Percentiles rank a stretch among this genome's conserved stretches.
These are phyloP conservation scores for Agapanthus africanus DNA, from an alignment of 106 monocot species.

Conservation along the genomic window DNA sequence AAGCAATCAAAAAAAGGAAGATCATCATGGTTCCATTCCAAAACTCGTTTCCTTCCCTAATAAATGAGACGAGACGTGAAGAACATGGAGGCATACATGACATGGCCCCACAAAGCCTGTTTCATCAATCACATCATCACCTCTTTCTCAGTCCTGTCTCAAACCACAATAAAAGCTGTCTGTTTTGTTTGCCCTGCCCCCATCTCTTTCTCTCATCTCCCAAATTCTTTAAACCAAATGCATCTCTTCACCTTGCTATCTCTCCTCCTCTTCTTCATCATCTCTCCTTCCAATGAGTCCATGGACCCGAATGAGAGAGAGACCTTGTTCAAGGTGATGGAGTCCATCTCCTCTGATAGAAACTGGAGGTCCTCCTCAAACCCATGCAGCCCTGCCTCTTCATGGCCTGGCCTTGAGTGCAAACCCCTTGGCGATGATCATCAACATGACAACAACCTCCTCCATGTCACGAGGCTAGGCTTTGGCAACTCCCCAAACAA, in stretches of 20 bases:
- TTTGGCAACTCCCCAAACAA: constrained; percentile 58
- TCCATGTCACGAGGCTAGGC: constrained; percentile 66
- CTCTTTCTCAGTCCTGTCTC: neutral
- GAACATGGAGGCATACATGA: neutral
- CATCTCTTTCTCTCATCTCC: neutral
- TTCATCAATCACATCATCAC: constrained; percentile 13
- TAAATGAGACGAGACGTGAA: no score
- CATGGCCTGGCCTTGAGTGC: constrained; percentile 79
- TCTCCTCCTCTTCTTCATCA: constrained; percentile 2
- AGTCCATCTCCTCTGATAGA: constrained; percentile 69
- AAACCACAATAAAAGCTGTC: no score
- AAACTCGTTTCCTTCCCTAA: neutral
- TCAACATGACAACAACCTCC: no score
- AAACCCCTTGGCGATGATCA: constrained; percentile 15
- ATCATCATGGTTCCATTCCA: neutral
- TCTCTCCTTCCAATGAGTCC: constrained; percentile 20
- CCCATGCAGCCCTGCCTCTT: constrained; percentile 56
- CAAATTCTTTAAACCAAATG: neutral
- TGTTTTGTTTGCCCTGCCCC: no score
- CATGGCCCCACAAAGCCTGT: constrained; percentile 5
- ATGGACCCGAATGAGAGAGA: constrained; percentile 54
- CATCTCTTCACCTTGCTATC: constrained; percentile 11
- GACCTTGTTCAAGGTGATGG: constrained; percentile 74
- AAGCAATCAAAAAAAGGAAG: no score
- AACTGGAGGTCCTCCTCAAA: constrained; percentile 70